phyloP scores from a whole-genome alignment of 1,139 yeast genomes.

The Starmera stellimalicola region DNA sequence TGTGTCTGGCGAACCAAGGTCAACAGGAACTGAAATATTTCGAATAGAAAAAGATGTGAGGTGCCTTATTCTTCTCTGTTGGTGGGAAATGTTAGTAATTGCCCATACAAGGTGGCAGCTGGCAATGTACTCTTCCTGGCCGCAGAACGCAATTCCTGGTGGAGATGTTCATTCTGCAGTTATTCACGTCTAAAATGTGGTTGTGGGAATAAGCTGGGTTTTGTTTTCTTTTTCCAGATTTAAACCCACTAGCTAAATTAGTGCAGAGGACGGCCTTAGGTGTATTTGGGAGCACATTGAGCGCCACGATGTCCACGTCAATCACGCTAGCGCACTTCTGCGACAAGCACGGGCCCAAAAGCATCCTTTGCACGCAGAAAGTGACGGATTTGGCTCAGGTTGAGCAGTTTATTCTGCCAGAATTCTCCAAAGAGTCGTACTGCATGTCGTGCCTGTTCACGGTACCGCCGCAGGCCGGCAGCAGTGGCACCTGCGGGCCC shows the following conservation, averaged over 20 bases:
- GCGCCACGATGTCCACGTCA: constrained; percentile 25
- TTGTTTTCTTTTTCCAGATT: not conserved
- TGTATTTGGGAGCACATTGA: too few relatives aligned
- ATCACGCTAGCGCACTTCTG: constrained; percentile 74
- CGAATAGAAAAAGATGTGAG: constrained; percentile 13
- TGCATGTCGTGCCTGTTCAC: constrained; percentile 51
- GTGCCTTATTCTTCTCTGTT: constrained; percentile 19
- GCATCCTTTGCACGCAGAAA: constrained; percentile 63
- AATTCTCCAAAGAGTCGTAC: constrained; percentile 32
- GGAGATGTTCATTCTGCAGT: constrained; percentile 3
- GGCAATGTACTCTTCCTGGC: constrained; percentile 1
- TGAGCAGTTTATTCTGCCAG: constrained; percentile 20
- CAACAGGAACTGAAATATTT: constrained; percentile 11
- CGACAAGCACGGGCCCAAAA: constrained; percentile 78
- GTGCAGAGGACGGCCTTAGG: too few relatives aligned
- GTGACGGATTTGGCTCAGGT: constrained; percentile 16
- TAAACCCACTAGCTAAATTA: too few relatives aligned
- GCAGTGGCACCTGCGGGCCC: constrained; percentile 1
- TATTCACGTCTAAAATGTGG: not conserved
- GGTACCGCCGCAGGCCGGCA: constrained; percentile 27
- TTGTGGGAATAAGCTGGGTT: too few relatives aligned
- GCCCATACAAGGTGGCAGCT: too few relatives aligned
- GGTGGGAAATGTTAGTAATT: not conserved
- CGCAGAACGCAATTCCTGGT: constrained; percentile 5
- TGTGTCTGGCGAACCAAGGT: constrained; percentile 6